Conservation (phyloP, 352 stramenopile species). For the Phytophthora hibernalis region DNA sequence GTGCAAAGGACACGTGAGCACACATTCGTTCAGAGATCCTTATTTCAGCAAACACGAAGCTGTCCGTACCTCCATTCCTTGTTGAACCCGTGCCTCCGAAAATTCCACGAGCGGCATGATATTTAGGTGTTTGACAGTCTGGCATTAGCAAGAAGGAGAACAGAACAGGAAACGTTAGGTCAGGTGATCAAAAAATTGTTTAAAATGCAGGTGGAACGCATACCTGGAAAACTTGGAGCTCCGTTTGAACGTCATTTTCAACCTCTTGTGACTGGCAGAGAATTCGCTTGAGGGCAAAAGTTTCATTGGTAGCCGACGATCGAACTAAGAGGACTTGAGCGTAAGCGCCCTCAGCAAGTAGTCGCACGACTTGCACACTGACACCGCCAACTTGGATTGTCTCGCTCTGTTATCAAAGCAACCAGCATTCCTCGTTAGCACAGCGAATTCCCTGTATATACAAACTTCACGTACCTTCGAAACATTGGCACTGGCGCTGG, state of each 20-base stretch:
- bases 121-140: constrained; percentile 86
- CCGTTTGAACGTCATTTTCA: constrained; percentile 76
- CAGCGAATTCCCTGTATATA: neutral
- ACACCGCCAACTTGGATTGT: constrained; percentile 80
- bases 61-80: constrained; percentile 71
- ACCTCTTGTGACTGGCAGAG: constrained; percentile 86
- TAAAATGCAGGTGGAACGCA: constrained; percentile 8
- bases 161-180: constrained; percentile 5
- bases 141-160: neutral
- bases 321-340: constrained; percentile 86
- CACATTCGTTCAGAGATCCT: neutral
- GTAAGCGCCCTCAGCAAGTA: constrained; percentile 79
- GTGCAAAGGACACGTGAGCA: neutral
- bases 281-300: constrained; percentile 85
- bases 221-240: constrained; percentile 81
- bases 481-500: constrained; percentile 58
- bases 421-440: neutral
- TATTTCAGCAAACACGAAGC: neutral
- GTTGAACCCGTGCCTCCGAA: constrained; percentile 65
- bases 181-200: neutral
- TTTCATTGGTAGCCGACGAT: constrained; percentile 67
- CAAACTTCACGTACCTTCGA: constrained; percentile 51
- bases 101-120: constrained; percentile 85
- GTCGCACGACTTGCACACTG: constrained; percentile 70
- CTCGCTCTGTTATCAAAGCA: constrained; percentile 52